These are phyloP conservation scores for Suillus weaverae DNA, from an alignment of 768 basidiomycete species.

Conservation along the genomic window DNA sequence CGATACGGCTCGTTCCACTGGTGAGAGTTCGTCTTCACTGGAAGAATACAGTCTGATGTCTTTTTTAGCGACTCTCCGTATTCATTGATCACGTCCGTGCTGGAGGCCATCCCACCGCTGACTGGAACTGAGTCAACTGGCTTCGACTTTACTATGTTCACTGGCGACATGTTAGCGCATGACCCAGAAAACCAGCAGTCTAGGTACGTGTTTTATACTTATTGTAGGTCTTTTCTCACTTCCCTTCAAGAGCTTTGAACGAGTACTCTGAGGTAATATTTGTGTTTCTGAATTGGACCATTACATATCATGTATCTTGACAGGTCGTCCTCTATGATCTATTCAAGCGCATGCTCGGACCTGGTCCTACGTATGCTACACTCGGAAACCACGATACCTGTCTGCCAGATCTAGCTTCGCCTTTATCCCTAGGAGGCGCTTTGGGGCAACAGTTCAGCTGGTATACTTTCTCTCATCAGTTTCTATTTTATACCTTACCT, in stretches of 20 bases:
- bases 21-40: constrained; percentile 28
- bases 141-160: constrained; percentile 67
- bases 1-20: constrained; percentile 66
- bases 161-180: constrained; percentile 75
- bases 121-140: constrained; percentile 59
- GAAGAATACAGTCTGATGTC: constrained; percentile 14
- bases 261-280: constrained; percentile 58
- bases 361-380: constrained; percentile 73
- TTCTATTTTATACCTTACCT: background rate
- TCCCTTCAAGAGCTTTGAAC: constrained; percentile 48
- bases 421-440: constrained; percentile 52
- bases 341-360: constrained; percentile 58
- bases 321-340: constrained; percentile 68
- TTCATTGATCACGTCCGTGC: constrained; percentile 56
- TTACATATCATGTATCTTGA: constrained; percentile 1
- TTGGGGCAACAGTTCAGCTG: constrained; percentile 58
- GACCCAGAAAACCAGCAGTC: constrained; percentile 65
- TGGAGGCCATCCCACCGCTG: constrained; percentile 67
- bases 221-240: constrained; percentile 2
- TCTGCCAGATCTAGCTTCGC: constrained; percentile 56
- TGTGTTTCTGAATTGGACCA: constrained; percentile 6
- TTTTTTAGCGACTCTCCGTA: constrained; percentile 58
- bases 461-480: background rate
- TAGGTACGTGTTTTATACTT: constrained; percentile 38
- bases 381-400: constrained; percentile 80